Evolutionary conservation across 257 asterid species (phyloP).

Genomic region (Nicotiana attenuata): DNA sequence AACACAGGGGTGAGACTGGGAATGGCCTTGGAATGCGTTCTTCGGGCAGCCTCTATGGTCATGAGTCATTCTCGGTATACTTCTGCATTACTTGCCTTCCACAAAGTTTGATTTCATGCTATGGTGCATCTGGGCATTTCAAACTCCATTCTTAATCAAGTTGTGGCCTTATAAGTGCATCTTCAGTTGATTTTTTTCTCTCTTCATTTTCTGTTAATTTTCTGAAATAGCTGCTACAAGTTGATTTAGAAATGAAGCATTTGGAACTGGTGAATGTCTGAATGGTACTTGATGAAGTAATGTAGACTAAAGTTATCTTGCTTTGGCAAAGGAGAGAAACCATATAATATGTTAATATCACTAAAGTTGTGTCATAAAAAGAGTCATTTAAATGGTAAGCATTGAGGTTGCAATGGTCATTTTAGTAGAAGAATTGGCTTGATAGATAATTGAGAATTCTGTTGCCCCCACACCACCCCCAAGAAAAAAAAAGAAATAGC

Average conservation of each 20-base stretch:
- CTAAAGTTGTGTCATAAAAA: no score
- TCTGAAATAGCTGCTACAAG: slow-evolving; percentile 1
- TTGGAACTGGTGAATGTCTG: background rate
- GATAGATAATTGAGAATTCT: no score
- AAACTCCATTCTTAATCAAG: background rate
- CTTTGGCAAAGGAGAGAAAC: background rate
- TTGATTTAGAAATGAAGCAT: background rate
- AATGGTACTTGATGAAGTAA: background rate
- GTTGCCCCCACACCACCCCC: no score
- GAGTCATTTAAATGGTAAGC: no score
- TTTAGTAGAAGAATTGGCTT: no score
- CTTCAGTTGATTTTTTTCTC: background rate
- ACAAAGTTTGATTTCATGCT: background rate
- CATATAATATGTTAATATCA: no score
- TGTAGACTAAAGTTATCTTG: background rate
- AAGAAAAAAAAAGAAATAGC: no score
- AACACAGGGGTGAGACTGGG: slow-evolving; percentile 61
- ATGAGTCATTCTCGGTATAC: slow-evolving; percentile 62
- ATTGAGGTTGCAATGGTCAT: no score
- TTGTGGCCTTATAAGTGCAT: background rate
- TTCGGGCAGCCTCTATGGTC: slow-evolving; percentile 62
- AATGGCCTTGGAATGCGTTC: slow-evolving; percentile 57
- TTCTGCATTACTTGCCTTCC: background rate
- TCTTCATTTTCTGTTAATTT: background rate
- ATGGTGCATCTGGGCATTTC: background rate